Base-by-base conservation (phyloP, 2,329 filamentous ascomycete species). In the Beauveria sp. region DNA sequence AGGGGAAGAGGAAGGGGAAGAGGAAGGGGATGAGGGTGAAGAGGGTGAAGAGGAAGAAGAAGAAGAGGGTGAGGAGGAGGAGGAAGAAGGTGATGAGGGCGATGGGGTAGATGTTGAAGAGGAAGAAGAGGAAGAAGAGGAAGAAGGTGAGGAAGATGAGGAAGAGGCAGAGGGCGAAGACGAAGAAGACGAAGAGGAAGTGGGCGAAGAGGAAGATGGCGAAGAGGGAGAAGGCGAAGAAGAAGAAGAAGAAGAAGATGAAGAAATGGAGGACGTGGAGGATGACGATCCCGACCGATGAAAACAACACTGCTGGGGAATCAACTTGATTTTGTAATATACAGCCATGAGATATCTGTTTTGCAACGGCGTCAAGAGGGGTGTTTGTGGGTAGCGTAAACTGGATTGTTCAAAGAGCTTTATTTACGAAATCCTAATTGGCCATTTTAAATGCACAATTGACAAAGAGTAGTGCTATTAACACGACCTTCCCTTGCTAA, bases 131-230 rank as follows among this genome's bases (percentile, higher is more conserved):
- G 65, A 65, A 22, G 66, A 63, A 1, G 64, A 63, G 7, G 63
- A 62, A 6, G 57, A 34, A 6, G 61, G 48, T 0, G 62, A 64
- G 22, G 49, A 31, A 5, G 57, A 31, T 5, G 46, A 0, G 62
- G 63, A 49, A 64, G 55, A 9, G 63, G 67, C 65, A 1, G 63
- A 69, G 1, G 64, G 55, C 49, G 63, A 62, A 10, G 65, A 63
- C 4, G 60, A 62, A 46, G 60, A 62, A 18, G 67, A 64, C 24
- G 69, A 65, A 10, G 69, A 74, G 7, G 69, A 70, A 28, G 64
- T 54, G 16, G 71, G 68, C 26, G 69, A 65, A 9, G 69, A 74
- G 6, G 69, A 70, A 24, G 64, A 67, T n/a, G 69, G 55, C 5
- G 62, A 53, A 6, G 64, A 64, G 45, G 63, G 62, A 3, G 62